Conservation (phyloP, 148 eudicot species). For the Rhododendron vialii region DNA sequence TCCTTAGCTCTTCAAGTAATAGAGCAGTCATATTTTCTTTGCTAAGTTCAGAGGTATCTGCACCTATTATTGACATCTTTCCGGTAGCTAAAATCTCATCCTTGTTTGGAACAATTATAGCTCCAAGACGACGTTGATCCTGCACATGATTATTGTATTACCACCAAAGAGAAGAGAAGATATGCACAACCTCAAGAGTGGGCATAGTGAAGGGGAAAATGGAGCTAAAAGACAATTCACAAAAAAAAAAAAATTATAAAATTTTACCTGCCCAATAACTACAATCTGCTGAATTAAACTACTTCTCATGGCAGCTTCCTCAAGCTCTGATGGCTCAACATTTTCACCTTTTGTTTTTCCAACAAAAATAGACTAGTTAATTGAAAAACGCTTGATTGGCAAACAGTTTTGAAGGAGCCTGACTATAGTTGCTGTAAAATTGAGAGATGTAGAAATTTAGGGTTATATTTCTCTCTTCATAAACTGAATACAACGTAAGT, state of each 20-base stretch:
- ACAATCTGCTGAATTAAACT: conserved; percentile 77
- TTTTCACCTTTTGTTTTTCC: conserved; percentile 62
- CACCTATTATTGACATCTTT: conserved; percentile 40
- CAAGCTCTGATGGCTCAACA: conserved; percentile 90
- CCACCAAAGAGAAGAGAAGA: neutral
- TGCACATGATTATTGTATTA: conserved; percentile 18
- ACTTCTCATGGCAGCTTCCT: conserved; percentile 92
- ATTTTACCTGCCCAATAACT: conserved; percentile 81
- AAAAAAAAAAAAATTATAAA: neutral
- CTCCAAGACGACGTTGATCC: conserved; percentile 95
- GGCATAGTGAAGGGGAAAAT: neutral
- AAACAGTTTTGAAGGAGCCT: neutral
- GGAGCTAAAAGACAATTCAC: neutral
- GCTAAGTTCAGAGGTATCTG: conserved; percentile 45
- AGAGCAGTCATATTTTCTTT: conserved; percentile 47
- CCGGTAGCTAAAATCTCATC: conserved; percentile 61
- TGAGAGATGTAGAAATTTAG: too few relatives aligned
- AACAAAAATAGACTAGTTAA: conserved; percentile 10
- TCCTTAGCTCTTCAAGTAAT: conserved; percentile 51
- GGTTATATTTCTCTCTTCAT: too few relatives aligned
- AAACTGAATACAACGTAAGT: too few relatives aligned
- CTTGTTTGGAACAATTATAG: conserved; percentile 82
- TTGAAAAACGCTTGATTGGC: neutral
- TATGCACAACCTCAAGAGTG: neutral
- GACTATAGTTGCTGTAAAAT: neutral